Percentiles rank a stretch among this genome's conserved stretches.
Evolutionary conservation across 2,329 filamentous ascomycete genomes (phyloP).

Genomic region (Blastomyces parvus): DNA sequence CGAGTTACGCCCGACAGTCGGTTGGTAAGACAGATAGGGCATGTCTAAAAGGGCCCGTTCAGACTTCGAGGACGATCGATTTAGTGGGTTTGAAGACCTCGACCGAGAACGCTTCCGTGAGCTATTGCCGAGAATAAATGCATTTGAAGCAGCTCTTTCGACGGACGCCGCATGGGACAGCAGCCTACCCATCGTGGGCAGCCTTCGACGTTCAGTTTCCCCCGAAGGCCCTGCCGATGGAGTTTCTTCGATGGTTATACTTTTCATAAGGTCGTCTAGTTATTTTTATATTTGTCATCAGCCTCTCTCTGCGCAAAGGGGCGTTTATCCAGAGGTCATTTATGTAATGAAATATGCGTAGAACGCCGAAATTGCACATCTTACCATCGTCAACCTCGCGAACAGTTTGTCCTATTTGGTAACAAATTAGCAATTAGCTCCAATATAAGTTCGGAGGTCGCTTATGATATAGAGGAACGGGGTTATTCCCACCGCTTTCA

Average conservation of each 20-base stretch:
- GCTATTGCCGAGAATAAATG: slow-evolving; percentile 31
- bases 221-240: slow-evolving; percentile 8
- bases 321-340: background rate
- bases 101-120: slow-evolving; percentile 12
- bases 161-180: slow-evolving; percentile 28
- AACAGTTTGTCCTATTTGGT: slow-evolving; percentile 19
- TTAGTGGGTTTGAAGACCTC: slow-evolving; percentile 6
- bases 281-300: background rate
- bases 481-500: slow-evolving; percentile 16
- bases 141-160: slow-evolving; percentile 31
- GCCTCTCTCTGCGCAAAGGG: background rate
- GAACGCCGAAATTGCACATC: background rate
- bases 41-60: slow-evolving; percentile 22
- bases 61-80: slow-evolving; percentile 13
- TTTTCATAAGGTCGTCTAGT: slow-evolving; percentile 11
- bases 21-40: slow-evolving; percentile 36
- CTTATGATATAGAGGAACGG: slow-evolving; percentile 19
- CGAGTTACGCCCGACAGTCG: slow-evolving; percentile 41
- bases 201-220: background rate
- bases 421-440: slow-evolving; percentile 9
- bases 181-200: slow-evolving; percentile 1
- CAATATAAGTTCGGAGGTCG: slow-evolving; percentile 14
- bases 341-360: background rate
- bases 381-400: slow-evolving; percentile 20
- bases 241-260: slow-evolving; percentile 11